Evolutionary conservation across 805 yeast species (phyloP), one percentile per base, ranked within the genome.

Genomic region (Grigorovia humatica): DNA sequence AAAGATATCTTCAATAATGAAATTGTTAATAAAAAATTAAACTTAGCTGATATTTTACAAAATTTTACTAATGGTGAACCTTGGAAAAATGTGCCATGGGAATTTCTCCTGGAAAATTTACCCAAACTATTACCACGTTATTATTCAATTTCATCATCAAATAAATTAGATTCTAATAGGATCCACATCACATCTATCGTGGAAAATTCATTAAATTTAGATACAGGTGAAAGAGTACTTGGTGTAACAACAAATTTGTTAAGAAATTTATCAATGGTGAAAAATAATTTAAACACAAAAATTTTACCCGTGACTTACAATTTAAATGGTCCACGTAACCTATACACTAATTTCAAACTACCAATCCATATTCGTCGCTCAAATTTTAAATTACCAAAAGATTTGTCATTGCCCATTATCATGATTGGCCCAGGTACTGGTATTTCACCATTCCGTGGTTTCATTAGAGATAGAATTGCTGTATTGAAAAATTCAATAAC

Each of bases 361-460:
- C 97, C 97, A 4, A 83, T 93, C 44, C 96, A 90, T 66, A 85
- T 93, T 47, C 87, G 98, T 71, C 88, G 93, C 70, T 90, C 98
- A 7, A 85, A 91, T 52, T 93, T 91, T 76, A 90, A 89, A 74
- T 76, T 93, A 57, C 99, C 99, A 19, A 76, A 89, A 8, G 87
- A 88, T 64, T 84, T 95, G 35, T 69, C 78, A 2, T 80, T 83
- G 35, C 97, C 98, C 17, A 77, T 91, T 20, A 88, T 91, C 61
- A 80, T 90, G 85, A 78, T 91, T 63, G 99, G 99, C 30, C 98
- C 99, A 46, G 99, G 99, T 57, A 93, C 99, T 2, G 99, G 99
- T 68, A 91, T 91, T 48, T 98, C 99, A 9, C 99, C 99, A 55
- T 88, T 93, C 75, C 83, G 99, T 73, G 99, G 96, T 3, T 91